These are phyloP conservation scores for Micractinium sp. DNA, from an alignment of 139 green algal species.

Conservation along the genomic window DNA sequence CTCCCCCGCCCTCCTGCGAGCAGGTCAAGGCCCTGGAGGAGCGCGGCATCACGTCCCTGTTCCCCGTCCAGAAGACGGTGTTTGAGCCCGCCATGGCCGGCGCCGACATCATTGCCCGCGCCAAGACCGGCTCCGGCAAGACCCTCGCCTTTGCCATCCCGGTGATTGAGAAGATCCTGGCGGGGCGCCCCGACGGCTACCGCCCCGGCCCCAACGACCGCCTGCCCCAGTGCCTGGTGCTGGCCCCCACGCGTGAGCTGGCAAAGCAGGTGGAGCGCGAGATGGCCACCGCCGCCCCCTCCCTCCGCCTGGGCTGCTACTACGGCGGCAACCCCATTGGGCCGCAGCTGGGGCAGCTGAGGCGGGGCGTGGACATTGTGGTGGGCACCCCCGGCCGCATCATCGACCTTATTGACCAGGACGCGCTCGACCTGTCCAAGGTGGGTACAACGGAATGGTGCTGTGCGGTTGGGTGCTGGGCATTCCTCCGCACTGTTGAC, in stretches of 20 bases:
- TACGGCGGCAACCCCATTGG: constrained; percentile 92
- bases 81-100: constrained; percentile 80
- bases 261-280: constrained; percentile 94
- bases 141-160: constrained; percentile 98
- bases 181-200: constrained; percentile 39
- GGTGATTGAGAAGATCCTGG: constrained; percentile 90
- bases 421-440: constrained; percentile 72
- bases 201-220: constrained; percentile 27
- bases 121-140: constrained; percentile 95
- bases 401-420: constrained; percentile 94
- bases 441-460: constrained; percentile 53
- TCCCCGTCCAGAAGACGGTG: constrained; percentile 87
- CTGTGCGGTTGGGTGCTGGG: neutral
- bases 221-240: constrained; percentile 83
- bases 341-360: constrained; percentile 73
- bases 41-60: constrained; percentile 78
- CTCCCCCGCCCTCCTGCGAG: neutral
- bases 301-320: constrained; percentile 75
- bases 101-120: constrained; percentile 91
- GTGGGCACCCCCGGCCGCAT: constrained; percentile 97
- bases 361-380: constrained; percentile 89
- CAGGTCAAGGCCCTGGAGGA: constrained; percentile 63
- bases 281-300: constrained; percentile 78
- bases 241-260: constrained; percentile 98
- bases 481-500: no score